Evolutionary conservation across 2,329 filamentous ascomycete genomes (phyloP), one percentile per base, ranked within the genome.

Genomic region (Microsporum canis): DNA sequence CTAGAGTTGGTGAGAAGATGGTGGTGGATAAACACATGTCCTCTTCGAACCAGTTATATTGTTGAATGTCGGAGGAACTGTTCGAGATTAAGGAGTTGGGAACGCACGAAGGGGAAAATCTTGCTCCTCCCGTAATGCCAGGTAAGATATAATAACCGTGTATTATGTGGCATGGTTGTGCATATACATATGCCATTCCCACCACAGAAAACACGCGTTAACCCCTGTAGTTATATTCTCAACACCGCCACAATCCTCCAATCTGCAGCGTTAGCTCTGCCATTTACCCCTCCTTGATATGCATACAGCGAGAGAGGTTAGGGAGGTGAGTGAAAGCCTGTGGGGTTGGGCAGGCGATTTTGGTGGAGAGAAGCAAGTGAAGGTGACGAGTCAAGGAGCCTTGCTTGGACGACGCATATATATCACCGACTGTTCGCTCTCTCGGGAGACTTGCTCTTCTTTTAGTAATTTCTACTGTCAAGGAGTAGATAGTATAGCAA

Each of bases 241-340:
- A 33, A 29, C 49, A 53, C 27, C 49, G 49, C 49, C 49, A 53
- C 49, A 53, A 34, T 31, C 12, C 27, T 33, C 27, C 39, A 14
- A 23, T 23, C 17, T 43, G 4, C 4, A 5, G 39, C 39, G 10
- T 43, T n/a, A 53, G 49, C 49, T 34, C 49, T 53, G 27, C 45
- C 10, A 23, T 17, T 53, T 53, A 53, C 49, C 49, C 49, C 49
- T 53, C 49, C 49, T 53, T 53, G 49, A 31, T n/a, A 53, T 53
- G 29, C 27, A 12, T 53, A 53, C 17, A 10, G n/a, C 39, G n/a
- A 12, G 17, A n/a, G 29, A n/a, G 49, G 49, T 33, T 29, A 34
- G 29, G 49, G 49, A 31, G 10, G 3, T n/a, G 39, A 43, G 39
- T 43, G 39, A 43, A 14, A n/a, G 39, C 4, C 39, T 43, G 39